Base-by-base conservation (phyloP, 2,329 filamentous ascomycete genomes). In the Cercospora brassicicola region DNA sequence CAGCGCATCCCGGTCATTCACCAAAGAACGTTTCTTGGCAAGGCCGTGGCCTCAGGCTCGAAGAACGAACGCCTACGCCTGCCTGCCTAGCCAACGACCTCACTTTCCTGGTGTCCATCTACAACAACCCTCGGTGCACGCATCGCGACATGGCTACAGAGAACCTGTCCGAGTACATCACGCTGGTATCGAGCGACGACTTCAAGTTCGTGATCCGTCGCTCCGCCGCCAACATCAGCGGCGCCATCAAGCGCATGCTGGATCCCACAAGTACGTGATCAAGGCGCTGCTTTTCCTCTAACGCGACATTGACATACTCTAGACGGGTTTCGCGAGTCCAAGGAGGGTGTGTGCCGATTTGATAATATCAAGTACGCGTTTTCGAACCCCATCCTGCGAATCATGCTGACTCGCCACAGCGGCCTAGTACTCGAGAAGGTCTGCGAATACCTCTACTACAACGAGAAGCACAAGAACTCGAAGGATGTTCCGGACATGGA, bases 381-480 rank as follows among this genome's bases (percentile, higher is more conserved):
- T 20, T 20, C 18, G 18, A 20, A 20, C 18, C 18, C 18, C 18
- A 20, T 20, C 18, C 18, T 20, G 18, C 18, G 18, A 20, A 20
- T 20, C 18, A 20, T 20, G 26, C 36, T 66, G 63, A 73, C 13
- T 28, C 20, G 18, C 10, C 42, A 45, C 78, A 93, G 90, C 79
- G 90, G 88, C 71, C 82, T 90, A 63, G 87, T 93, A 5, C 87
- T 94, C 2, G 91, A 94, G 78, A 93, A 92, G 77, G 89, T 94
- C 33, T 91, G 89, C 78, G 90, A 94, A 80, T 94, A 94, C 80
- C 89, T 93, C 70, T 91, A 93, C 77, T 94, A 93, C 82, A 91
- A 91, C 83, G 89, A 93, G 80, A 90, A 89, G 75, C 86, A 92
- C 79, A 85, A 86, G 62, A 86, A 92, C 72, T 84, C 84, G 72